Conservation (phyloP, 306 rosid species). For the Urtica urens region DNA sequence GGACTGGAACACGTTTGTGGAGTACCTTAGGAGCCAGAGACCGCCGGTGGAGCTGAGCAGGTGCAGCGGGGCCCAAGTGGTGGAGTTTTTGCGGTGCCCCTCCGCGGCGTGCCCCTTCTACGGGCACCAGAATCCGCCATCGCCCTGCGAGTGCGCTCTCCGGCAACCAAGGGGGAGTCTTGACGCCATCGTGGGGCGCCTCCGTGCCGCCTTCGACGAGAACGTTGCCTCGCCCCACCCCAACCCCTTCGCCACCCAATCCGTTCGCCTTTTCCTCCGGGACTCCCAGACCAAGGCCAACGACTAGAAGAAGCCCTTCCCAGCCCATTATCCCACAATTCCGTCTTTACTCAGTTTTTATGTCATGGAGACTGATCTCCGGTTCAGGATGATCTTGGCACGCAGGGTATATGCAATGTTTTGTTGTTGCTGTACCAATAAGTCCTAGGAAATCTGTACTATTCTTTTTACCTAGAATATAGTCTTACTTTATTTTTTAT, state of each 20-base stretch:
- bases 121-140: constrained; percentile 47
- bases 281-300: constrained; percentile 52
- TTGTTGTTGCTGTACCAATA: no score
- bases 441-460: no score
- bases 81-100: constrained; percentile 37
- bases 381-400: no score
- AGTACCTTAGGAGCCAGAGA: constrained; percentile 44
- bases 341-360: no score
- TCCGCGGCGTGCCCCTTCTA: constrained; percentile 42
- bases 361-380: no score
- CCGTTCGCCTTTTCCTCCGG: constrained; percentile 34
- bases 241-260: constrained; percentile 40
- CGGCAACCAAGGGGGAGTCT: constrained; percentile 62
- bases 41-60: constrained; percentile 42
- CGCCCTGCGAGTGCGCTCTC: constrained; percentile 45
- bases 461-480: no score
- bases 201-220: constrained; percentile 51
- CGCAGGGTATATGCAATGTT: no score
- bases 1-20: constrained; percentile 53
- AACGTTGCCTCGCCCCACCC: constrained; percentile 42
- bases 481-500: no score
- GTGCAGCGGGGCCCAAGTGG: constrained; percentile 39
- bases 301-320: constrained; percentile 45
- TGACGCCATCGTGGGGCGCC: constrained; percentile 48
- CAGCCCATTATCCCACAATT: no score